Evolutionary conservation across 1,139 yeast species (phyloP).

Genomic region (Suzukiozyma palmioleophila): DNA sequence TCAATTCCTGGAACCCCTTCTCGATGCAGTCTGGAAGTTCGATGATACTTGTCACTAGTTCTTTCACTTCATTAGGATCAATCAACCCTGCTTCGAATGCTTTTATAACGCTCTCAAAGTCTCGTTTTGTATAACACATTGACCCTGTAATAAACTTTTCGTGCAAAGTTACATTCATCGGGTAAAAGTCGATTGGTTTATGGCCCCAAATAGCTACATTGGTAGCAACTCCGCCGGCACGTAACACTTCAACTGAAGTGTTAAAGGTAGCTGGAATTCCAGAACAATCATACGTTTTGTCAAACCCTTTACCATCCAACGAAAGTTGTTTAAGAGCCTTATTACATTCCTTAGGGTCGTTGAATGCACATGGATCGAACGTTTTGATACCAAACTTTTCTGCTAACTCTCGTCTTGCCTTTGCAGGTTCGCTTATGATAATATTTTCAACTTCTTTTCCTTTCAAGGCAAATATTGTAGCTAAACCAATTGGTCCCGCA

Average conservation of each 20-base stretch:
- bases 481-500: conserved; percentile 60
- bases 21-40: conserved; percentile 39
- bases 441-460: conserved; percentile 52
- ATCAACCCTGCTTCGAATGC: conserved; percentile 41
- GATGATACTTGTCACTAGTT: conserved; percentile 40
- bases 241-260: conserved; percentile 46
- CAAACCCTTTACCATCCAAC: conserved; percentile 50
- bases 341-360: conserved; percentile 23
- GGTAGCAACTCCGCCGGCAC: conserved; percentile 59
- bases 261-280: conserved; percentile 53
- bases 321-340: conserved; percentile 20
- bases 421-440: conserved; percentile 59
- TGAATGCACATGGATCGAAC: conserved; percentile 38
- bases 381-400: conserved; percentile 40
- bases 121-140: conserved; percentile 43
- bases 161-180: conserved; percentile 41
- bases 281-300: conserved; percentile 55
- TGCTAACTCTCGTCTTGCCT: conserved; percentile 52
- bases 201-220: conserved; percentile 55
- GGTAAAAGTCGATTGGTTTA: conserved; percentile 31
- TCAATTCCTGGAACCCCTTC: conserved; percentile 39
- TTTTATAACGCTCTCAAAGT: conserved; percentile 43
- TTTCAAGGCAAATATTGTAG: conserved; percentile 50
- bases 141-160: conserved; percentile 46
- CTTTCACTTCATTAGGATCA: conserved; percentile 29